Evolutionary conservation across 352 stramenopile species (phyloP).

Genomic region (Phytophthora foliorum): DNA sequence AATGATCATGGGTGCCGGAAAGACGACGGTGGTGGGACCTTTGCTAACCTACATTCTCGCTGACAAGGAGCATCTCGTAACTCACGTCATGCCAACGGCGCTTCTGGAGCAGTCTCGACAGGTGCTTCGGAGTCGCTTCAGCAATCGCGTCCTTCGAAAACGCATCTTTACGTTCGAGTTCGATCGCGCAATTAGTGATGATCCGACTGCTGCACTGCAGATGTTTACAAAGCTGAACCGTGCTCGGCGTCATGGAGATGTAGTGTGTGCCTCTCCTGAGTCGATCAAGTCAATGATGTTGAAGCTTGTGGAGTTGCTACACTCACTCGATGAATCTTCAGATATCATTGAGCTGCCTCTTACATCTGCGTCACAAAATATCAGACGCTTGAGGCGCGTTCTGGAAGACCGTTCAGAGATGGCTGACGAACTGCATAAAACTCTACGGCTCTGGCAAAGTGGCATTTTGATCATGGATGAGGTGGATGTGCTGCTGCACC

Average conservation of each 20-base stretch:
- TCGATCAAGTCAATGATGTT: conserved; percentile 99
- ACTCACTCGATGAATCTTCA: conserved; percentile 89
- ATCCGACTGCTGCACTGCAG: conserved; percentile 63
- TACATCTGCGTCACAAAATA: conserved; percentile 73
- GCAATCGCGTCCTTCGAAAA: conserved; percentile 96
- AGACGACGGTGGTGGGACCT: conserved; percentile 99
- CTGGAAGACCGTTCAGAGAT: conserved; percentile 88
- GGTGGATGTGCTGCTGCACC: conserved; percentile 93
- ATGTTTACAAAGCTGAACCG: conserved; percentile 91
- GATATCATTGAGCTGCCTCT: conserved; percentile 76
- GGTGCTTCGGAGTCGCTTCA: conserved; percentile 98
- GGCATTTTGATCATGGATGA: conserved; percentile 96
- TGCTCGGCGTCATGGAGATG: conserved; percentile 91
- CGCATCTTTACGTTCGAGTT: conserved; percentile 99
- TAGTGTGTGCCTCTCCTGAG: conserved; percentile 99
- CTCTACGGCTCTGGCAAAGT: conserved; percentile 92
- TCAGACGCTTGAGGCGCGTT: conserved; percentile 70
- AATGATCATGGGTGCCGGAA: conserved; percentile 99
- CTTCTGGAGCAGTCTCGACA: conserved; percentile 98
- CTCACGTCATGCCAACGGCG: conserved; percentile 98
- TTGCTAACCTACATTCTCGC: conserved; percentile 98
- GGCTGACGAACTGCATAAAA: conserved; percentile 92
- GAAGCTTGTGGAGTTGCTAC: conserved; percentile 97
- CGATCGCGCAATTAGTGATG: conserved; percentile 94
- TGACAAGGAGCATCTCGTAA: conserved; percentile 95